Evolutionary conservation across 768 basidiomycete species (phyloP), one percentile per base, ranked within the genome.

Genomic region (Omphalotus guepiniiformis): DNA sequence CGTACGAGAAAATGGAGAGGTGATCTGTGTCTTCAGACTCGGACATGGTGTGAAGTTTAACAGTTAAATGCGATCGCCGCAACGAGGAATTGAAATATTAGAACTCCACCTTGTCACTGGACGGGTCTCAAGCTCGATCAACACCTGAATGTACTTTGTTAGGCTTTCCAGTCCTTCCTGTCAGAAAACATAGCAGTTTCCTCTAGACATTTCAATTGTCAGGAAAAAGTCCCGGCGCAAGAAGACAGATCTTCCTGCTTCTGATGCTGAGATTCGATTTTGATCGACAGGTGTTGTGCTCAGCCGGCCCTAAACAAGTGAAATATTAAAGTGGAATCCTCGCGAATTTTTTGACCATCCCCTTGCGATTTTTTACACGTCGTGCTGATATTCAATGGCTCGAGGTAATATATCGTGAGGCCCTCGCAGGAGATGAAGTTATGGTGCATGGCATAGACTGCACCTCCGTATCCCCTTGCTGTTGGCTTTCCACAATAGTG

Each of bases 371-470:
- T 67, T 53, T 51, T 66, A 61, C 69, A 67, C 71, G 56, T 52
- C 47, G 49, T 50, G 68, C 63, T 55, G 53, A n/a, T n/a, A n/a
- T n/a, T 55, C 51, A 54, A 42, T 67, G 65, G 65, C 69, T 66
- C 74, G 70, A 68, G 63, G 73, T 63, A 54, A 53, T 39, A 55
- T 50, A 57, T 64, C 60, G 60, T 64, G 74, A 70, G 85, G 84
- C 57, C 74, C 83, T 87, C 85, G 85, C 86, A 87, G 86, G 83
- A 88, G 84, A 88, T 85, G 81, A 82, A 88, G 59, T 84, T 83
- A 81, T 80, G 83, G 86, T 76, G 86, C 86, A 85, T 62, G 82
- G 85, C 85, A 87, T 88, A 85, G 77, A 75, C 70, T 82, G 79
- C 76, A 80, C 85, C 84, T 82, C 84, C 81, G 86, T 89, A 89